Evolutionary conservation across 192 early-diverging fungal species (phyloP).

Genomic region (Irineochytrium annulatum): DNA sequence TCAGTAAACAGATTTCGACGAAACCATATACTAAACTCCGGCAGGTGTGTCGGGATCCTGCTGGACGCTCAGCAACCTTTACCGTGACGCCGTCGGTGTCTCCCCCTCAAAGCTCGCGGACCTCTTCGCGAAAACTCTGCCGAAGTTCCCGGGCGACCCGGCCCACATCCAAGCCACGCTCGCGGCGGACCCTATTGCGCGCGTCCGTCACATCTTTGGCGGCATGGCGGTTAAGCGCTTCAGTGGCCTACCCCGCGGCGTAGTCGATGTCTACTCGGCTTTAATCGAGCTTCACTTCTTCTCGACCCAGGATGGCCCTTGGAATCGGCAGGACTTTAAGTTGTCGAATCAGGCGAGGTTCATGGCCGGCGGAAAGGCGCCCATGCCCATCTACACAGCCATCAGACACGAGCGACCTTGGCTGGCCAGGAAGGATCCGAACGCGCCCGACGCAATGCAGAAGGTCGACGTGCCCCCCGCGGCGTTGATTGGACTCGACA

Average conservation of each 20-base stretch:
- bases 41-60: slow-evolving; percentile 53
- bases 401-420: slow-evolving; percentile 57
- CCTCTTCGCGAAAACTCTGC: slow-evolving; percentile 9
- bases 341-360: slow-evolving; percentile 47
- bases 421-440: slow-evolving; percentile 8
- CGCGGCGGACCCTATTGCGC: slow-evolving; percentile 8
- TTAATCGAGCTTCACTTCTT: slow-evolving; percentile 45
- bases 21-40: slow-evolving; percentile 13
- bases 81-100: slow-evolving; percentile 22
- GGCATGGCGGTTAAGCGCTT: slow-evolving; percentile 11
- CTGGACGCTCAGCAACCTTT: slow-evolving; percentile 57
- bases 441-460: no score
- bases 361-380: slow-evolving; percentile 54
- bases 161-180: slow-evolving; percentile 13
- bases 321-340: slow-evolving; percentile 45
- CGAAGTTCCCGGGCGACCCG: slow-evolving; percentile 16
- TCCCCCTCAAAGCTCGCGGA: slow-evolving; percentile 9
- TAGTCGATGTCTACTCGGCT: slow-evolving; percentile 61
- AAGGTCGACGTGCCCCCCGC: no score
- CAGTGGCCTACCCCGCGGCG: slow-evolving; percentile 36
- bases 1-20: slow-evolving; percentile 18
- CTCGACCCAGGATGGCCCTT: slow-evolving; percentile 29
- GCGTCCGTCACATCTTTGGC: slow-evolving; percentile 27
- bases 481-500: no score
- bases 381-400: slow-evolving; percentile 76